Evolutionary conservation across 495 filamentous ascomycete species (phyloP).

Genomic region (Hypoxylon cercidicola): DNA sequence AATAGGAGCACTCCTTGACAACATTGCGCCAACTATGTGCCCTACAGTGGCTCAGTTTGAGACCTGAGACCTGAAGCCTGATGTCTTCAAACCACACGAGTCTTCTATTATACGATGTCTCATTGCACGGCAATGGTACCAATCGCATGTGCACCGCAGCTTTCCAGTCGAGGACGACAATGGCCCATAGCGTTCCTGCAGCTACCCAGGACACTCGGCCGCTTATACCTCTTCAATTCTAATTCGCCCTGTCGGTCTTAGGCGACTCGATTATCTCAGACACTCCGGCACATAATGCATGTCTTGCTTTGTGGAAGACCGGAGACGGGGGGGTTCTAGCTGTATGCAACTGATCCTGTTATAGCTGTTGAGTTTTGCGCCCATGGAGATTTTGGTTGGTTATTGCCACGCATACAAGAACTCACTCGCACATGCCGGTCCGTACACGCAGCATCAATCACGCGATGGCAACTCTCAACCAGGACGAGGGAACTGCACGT

Average conservation of each 20-base stretch:
- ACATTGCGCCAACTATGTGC: conserved; percentile 16
- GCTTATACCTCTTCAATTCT: conserved; percentile 11
- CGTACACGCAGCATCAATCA: conserved; percentile 7
- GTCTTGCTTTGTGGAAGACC: conserved; percentile 12
- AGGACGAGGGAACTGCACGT: neutral
- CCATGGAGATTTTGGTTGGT: conserved; percentile 10
- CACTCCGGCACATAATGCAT: conserved; percentile 22
- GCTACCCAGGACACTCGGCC: conserved; percentile 13
- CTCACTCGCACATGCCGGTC: conserved; percentile 1
- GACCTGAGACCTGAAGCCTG: conserved; percentile 3
- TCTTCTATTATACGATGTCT: conserved; percentile 1
- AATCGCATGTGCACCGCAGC: conserved; percentile 7
- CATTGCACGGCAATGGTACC: neutral
- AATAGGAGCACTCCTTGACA: conserved; percentile 23
- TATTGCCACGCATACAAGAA: conserved; percentile 9
- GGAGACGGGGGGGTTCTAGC: neutral
- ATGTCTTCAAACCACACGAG: conserved; percentile 5
- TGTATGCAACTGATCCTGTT: conserved; percentile 8
- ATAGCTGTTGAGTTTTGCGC: conserved; percentile 11
- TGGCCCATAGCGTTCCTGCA: conserved; percentile 18
- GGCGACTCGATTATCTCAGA: conserved; percentile 27
- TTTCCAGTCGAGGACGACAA: neutral
- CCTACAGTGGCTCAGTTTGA: conserved; percentile 20
- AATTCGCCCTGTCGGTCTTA: conserved; percentile 13
- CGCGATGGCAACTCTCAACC: neutral